Percentiles rank a stretch among this genome's conserved stretches.
These are phyloP conservation scores for Nakataea oryzae DNA, from an alignment of 2,329 filamentous ascomycete genomes.

Conservation along the genomic window DNA sequence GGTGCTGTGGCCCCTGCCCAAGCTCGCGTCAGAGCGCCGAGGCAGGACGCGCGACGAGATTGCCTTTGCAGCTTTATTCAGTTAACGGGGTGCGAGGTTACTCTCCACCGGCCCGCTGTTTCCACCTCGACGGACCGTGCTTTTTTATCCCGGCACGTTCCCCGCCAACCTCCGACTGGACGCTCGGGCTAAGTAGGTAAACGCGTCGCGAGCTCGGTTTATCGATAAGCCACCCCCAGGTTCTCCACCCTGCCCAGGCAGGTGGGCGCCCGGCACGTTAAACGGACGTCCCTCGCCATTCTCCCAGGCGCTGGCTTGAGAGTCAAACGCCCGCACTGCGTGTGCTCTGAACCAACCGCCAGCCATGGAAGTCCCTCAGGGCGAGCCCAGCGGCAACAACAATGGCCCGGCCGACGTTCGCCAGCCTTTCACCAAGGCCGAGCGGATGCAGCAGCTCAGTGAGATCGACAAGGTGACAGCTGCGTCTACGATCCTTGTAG, in stretches of 20 bases:
- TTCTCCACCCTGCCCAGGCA: neutral
- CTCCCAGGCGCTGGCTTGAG: neutral
- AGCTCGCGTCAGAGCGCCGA: too few species aligned
- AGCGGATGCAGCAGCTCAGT: slow-evolving; percentile 72
- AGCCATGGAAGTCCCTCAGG: neutral
- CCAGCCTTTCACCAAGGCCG: slow-evolving; percentile 57
- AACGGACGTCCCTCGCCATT: too few species aligned
- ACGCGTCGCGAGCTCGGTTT: too few species aligned
- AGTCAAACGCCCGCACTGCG: neutral
- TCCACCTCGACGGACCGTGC: neutral
- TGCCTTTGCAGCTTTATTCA: too few species aligned
- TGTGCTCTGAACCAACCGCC: neutral
- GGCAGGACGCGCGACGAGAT: neutral
- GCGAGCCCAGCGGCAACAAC: neutral
- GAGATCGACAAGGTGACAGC: slow-evolving; percentile 58
- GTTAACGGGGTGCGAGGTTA: neutral
- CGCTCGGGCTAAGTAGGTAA: too few species aligned
- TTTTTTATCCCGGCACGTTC: neutral
- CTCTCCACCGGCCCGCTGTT: neutral
- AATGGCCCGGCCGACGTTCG: slow-evolving; percentile 16
- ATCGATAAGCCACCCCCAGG: too few species aligned
- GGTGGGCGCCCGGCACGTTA: too few species aligned
- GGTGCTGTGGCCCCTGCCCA: neutral
- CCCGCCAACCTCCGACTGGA: too few species aligned
- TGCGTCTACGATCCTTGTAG: too few species aligned